These are phyloP conservation scores for Protomyces inouyei DNA, from an alignment of 1,139 yeast genomes.

Conservation along the genomic window DNA sequence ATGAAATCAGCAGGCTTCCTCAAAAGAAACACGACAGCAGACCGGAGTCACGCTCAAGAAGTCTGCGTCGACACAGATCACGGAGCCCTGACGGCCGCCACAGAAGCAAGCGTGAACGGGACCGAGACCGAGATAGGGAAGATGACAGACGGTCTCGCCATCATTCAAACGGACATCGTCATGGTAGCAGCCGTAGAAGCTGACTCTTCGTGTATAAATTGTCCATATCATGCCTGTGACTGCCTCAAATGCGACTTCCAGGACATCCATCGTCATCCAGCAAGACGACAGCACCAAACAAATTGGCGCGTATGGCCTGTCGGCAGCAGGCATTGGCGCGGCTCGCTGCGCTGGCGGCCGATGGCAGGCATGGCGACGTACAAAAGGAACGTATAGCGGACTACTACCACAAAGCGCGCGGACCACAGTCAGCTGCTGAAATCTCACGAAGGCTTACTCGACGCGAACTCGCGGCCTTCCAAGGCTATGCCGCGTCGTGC, in stretches of 20 bases:
- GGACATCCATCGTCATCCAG: background rate
- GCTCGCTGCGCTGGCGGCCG: background rate
- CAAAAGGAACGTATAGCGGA: background rate
- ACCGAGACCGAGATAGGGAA: background rate
- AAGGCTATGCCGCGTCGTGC: background rate
- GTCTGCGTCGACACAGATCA: background rate
- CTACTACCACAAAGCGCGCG: background rate
- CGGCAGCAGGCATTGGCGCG: background rate
- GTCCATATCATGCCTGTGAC: background rate
- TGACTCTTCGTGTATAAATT: no score
- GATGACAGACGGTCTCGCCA: no score
- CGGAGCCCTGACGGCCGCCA: background rate
- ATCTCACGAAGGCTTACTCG: background rate
- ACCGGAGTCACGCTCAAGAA: background rate
- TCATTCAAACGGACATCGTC: background rate
- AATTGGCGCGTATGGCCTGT: background rate
- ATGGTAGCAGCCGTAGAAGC: background rate
- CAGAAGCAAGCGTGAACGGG: background rate
- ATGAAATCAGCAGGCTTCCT: background rate
- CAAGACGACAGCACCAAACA: background rate
- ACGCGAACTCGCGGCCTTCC: background rate
- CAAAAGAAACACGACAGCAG: background rate
- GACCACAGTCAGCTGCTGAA: background rate
- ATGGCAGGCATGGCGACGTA: background rate
- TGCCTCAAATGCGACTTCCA: background rate